Evolutionary conservation across 202 grass and related monocot genomes (phyloP).

Genomic region (Bolboschoenoplectus hybrid): DNA sequence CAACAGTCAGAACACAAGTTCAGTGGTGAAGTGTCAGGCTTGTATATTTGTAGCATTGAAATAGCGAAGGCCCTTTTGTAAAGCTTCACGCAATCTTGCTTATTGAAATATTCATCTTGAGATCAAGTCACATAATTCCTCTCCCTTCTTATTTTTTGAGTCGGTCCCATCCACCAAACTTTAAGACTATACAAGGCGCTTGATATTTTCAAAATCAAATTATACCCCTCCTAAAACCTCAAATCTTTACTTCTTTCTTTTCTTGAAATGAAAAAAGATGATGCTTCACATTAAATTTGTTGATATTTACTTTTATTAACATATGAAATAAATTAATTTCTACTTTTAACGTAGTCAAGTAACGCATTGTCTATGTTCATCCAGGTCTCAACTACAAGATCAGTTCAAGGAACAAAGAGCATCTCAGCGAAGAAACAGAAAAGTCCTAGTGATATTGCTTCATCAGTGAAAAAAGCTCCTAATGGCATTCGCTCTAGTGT

Average conservation of each 20-base stretch:
- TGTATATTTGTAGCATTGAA: constrained; percentile 1
- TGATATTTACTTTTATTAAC: neutral
- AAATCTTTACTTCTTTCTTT: neutral
- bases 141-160: neutral
- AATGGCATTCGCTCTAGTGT: constrained; percentile 12
- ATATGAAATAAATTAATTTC: neutral
- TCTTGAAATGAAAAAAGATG: neutral
- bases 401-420: constrained; percentile 19
- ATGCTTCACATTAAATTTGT: neutral
- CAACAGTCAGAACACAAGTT: neutral
- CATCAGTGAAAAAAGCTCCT: constrained; percentile 24
- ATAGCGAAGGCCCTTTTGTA: neutral
- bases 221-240: neutral
- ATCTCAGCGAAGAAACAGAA: constrained; percentile 33
- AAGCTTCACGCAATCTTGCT: neutral
- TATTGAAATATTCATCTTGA: neutral
- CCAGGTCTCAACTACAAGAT: constrained; percentile 37
- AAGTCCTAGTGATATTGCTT: constrained; percentile 8
- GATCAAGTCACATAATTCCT: constrained; percentile 10
- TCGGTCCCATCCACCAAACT: neutral
- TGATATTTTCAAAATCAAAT: constrained; percentile 16
- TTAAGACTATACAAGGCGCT: neutral
- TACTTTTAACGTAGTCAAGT: neutral
- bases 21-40: neutral
- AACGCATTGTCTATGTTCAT: neutral